Percentiles rank a stretch among this genome's conserved stretches.
Evolutionary conservation across 371 early-diverging fungal genomes (phyloP).

Genomic region (Catenaria anguillulae): DNA sequence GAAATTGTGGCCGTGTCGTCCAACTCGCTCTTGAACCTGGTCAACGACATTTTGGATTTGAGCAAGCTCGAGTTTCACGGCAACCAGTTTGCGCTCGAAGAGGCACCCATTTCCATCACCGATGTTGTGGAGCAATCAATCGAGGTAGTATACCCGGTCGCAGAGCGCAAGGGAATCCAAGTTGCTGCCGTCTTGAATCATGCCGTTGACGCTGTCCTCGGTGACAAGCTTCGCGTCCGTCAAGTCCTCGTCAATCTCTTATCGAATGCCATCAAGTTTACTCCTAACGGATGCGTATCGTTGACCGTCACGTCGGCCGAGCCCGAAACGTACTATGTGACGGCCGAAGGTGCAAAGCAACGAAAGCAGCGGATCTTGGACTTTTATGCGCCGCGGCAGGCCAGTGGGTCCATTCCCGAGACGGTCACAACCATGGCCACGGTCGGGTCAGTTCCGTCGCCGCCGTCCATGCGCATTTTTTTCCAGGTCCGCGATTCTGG

Average conservation of each 20-base stretch:
- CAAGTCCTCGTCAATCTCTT: constrained; percentile 4
- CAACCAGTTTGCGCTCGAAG: background rate
- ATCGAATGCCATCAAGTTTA: constrained; percentile 8
- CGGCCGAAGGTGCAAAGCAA: background rate
- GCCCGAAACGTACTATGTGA: background rate
- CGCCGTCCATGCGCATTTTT: background rate
- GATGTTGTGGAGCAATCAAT: background rate
- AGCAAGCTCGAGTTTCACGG: constrained; percentile 6
- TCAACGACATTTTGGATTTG: constrained; percentile 4
- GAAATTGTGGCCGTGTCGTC: constrained; percentile 2
- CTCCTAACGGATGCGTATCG: background rate
- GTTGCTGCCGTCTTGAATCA: background rate
- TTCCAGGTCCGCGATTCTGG: constrained; percentile 7
- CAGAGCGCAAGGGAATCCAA: background rate
- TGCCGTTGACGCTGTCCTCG: background rate
- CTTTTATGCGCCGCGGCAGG: background rate
- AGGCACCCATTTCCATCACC: background rate
- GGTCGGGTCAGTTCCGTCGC: too few species aligned
- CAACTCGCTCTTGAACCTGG: background rate
- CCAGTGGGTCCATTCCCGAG: too few species aligned
- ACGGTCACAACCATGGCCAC: too few species aligned
- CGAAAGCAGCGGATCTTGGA: background rate
- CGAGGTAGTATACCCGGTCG: background rate
- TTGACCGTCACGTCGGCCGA: background rate
- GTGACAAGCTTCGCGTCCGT: constrained; percentile 5